phyloP scores from a whole-genome alignment of 78 protist species.

The Dictyostelium capitatum region DNA sequence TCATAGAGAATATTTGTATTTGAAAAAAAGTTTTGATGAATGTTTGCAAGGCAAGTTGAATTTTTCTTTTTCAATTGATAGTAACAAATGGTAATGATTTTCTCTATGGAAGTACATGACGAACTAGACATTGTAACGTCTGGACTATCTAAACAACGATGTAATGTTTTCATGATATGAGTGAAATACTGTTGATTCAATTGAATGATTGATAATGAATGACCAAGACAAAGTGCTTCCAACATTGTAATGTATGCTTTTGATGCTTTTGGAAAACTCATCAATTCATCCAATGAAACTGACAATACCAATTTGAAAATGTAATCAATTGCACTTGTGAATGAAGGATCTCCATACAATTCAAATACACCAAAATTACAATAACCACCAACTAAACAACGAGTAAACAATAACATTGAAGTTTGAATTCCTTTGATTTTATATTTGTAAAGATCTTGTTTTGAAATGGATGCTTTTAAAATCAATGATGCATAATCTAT shows the following conservation, averaged over 20 bases:
- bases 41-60: background rate
- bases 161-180: constrained; percentile 39
- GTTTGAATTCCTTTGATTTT: constrained; percentile 53
- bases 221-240: constrained; percentile 22
- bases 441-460: constrained; percentile 39
- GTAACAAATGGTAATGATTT: constrained; percentile 18
- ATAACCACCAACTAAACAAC: constrained; percentile 42
- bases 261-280: constrained; percentile 60
- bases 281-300: constrained; percentile 48
- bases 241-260: constrained; percentile 18
- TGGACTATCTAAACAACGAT: constrained; percentile 27
- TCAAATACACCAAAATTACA: constrained; percentile 79
- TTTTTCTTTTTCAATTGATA: constrained; percentile 29
- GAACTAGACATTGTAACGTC: constrained; percentile 15
- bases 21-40: constrained; percentile 15
- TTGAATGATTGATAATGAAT: constrained; percentile 19
- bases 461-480: background rate
- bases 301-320: constrained; percentile 21
- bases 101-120: constrained; percentile 45
- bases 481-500: constrained; percentile 32
- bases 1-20: constrained; percentile 19
- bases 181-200: constrained; percentile 16
- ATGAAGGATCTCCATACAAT: constrained; percentile 55
- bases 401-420: constrained; percentile 25
- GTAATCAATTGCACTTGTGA: constrained; percentile 6